Base-by-base conservation (phyloP, 2,329 filamentous ascomycete genomes). In the Penicillium olsonii region DNA sequence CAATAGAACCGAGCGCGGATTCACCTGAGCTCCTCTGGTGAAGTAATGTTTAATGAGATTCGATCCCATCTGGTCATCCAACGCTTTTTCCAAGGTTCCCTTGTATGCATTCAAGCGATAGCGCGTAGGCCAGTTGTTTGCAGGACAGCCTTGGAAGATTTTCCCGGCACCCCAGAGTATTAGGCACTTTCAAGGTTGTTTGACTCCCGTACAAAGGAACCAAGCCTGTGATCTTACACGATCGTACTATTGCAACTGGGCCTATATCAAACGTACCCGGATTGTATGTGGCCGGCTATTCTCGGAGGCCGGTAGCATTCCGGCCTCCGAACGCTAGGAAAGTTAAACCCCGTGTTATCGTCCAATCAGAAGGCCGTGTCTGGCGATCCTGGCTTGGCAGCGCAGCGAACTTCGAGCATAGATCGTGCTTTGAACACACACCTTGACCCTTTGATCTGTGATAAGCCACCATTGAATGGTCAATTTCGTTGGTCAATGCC, bases 231-330 rank as follows among this genome's bases (percentile, higher is more conserved):
- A 24, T 5, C 8, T 8, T 24, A 24, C 22, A 24, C 22, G 22
- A 24, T 8, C 22, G 18, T 27, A n/a, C 45, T 11, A 14, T 2
- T 14, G 19, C 12, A 15, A 31, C 10, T 10, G 9, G 14, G 18
- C 15, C 18, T 33, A 48, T 48, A 48, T 44, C 39, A 37, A 44
- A 44, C 6, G 18, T 10, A 5, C 39, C 45, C 5, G 12, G 22
- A 15, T 17, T 22, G 44, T 37, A 45, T 14, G n/a, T 40, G 54
- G 45, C 53, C 67, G 67, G 67, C 50, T 67, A 68, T 55, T 59
- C 38, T 47, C 67, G 67, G 67, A 72, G 69, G 69, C 69, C 70
- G 69, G 70, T 53, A 60, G 53, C 61, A 71, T 71, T 71, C 70
- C 70, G 71, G 70, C 70, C 70, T 71, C 63, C 50, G 62, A 54